phyloP scores from a whole-genome alignment of 2,329 filamentous ascomycete species.

The Raffaelea deltoideospora region DNA sequence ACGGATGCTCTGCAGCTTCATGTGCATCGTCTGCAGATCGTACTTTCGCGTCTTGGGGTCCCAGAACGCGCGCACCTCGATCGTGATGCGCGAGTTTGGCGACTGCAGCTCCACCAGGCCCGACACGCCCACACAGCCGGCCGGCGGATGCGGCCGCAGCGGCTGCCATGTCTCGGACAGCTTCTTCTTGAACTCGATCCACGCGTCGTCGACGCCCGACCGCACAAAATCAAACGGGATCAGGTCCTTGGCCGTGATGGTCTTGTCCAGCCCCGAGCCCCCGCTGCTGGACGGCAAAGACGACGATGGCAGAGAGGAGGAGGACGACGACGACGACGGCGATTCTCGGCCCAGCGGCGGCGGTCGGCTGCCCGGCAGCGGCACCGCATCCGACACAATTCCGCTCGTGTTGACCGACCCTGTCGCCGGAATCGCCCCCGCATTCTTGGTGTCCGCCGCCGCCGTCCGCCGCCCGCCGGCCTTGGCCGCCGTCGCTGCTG shows the following conservation, averaged over 20 bases:
- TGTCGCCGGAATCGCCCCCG: neutral
- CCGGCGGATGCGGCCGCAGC: conserved; percentile 25
- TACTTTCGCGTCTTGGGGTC: conserved; percentile 37
- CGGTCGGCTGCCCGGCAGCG: too few relatives aligned
- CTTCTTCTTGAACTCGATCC: conserved; percentile 18
- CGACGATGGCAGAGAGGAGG: neutral
- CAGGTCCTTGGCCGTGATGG: conserved; percentile 8
- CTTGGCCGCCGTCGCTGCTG: conserved; percentile 8
- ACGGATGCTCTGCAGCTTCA: conserved; percentile 28
- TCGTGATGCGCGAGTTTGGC: conserved; percentile 26
- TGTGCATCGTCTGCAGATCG: conserved; percentile 19
- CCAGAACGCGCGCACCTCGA: conserved; percentile 39
- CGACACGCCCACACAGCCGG: conserved; percentile 35
- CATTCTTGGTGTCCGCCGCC: neutral
- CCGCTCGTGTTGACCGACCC: neutral
- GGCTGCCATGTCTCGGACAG: conserved; percentile 31
- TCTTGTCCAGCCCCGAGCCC: neutral
- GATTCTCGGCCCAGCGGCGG: neutral
- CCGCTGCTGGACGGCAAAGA: neutral
- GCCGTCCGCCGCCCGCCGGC: too few relatives aligned
- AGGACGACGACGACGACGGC: neutral
- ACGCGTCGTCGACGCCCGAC: conserved; percentile 18
- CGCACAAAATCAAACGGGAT: conserved; percentile 10
- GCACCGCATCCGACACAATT: too few relatives aligned
- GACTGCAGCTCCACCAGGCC: conserved; percentile 39